Evolutionary conservation across 1,284 basidiomycete species (phyloP), one percentile per base, ranked within the genome.

Genomic region (Tremellales sp.): DNA sequence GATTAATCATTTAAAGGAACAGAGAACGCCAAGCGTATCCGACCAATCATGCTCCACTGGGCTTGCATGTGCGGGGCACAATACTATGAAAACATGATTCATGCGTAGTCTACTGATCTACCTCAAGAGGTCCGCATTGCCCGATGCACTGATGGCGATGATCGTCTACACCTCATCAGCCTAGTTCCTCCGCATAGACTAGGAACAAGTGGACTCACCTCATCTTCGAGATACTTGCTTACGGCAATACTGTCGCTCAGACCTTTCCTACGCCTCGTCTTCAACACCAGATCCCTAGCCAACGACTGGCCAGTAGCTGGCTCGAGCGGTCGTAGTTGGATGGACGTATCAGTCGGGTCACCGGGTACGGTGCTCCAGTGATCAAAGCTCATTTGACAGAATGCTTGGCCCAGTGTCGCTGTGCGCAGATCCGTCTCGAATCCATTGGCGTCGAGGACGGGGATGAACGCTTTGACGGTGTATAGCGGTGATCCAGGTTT

Each of bases 321-420:
- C 72, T 98, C 96, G 51, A 99, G 78, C 49, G 96, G 94, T 54
- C 93, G 82, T 52, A 98, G 82, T 74, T 91, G 89, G 75, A 99
- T 93, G 57, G 84, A 87, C 56, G 86, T 89, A 77, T 99, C 96
- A 60, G 88, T 93, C 40, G 96, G 96, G 76, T 97, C 93, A 83
- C 93, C 94, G 56, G 94, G 94, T 13, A 97, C 94, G 64, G 97
- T 89, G 36, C 87, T 87, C 94, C 96, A 99, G 68, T 99, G 96
- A 73, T 96, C 91, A 73, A 98, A 98, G 51, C 87, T 82, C 75
- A 97, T 93, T 59, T 94, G 77, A 63, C 89, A 93, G 77, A 98
- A 97, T 13, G 96, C 96, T 74, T 97, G 92, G 21, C 96, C 96
- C 73, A 96, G 88, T 22, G 96, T 98, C 44, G 93, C 90, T 35